Conservation (phyloP, 2,329 filamentous ascomycete genomes). For the Ophiostoma angusticollis region DNA sequence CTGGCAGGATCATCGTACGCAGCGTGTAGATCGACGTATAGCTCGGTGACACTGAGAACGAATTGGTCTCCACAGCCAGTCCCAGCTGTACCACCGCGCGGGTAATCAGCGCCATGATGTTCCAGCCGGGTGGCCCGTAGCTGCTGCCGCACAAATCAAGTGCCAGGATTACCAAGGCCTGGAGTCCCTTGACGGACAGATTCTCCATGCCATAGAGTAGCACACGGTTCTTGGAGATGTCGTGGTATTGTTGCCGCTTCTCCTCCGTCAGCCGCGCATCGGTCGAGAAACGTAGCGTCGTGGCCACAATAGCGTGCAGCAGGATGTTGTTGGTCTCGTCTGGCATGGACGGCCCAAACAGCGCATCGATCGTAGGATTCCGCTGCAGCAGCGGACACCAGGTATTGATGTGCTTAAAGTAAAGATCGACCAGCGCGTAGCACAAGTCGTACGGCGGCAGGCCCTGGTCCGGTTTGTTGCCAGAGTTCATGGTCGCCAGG, state of each 20-base stretch:
- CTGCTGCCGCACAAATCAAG: constrained; percentile 75
- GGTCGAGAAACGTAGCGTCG: constrained; percentile 70
- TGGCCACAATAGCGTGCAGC: constrained; percentile 79
- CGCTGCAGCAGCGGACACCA: constrained; percentile 88
- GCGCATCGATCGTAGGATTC: constrained; percentile 63
- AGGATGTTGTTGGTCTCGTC: constrained; percentile 74
- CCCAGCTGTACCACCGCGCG: constrained; percentile 81
- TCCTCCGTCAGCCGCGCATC: constrained; percentile 63
- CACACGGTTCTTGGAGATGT: constrained; percentile 72
- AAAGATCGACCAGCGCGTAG: constrained; percentile 60
- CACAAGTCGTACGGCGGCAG: constrained; percentile 63
- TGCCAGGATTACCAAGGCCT: constrained; percentile 77
- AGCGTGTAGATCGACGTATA: constrained; percentile 83
- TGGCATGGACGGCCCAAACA: constrained; percentile 65
- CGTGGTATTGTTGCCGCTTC: constrained; percentile 61
- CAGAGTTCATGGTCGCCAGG: constrained; percentile 38
- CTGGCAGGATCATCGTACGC: constrained; percentile 70
- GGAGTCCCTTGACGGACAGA: constrained; percentile 75
- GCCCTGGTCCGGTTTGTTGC: constrained; percentile 42
- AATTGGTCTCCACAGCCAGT: constrained; percentile 69
- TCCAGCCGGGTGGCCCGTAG: constrained; percentile 87
- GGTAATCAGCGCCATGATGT: constrained; percentile 77
- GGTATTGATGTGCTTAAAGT: constrained; percentile 68
- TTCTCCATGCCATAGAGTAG: constrained; percentile 80
- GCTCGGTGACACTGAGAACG: constrained; percentile 62